Conservation (phyloP, 805 yeast genomes). For the Deakozyma indianensis region DNA sequence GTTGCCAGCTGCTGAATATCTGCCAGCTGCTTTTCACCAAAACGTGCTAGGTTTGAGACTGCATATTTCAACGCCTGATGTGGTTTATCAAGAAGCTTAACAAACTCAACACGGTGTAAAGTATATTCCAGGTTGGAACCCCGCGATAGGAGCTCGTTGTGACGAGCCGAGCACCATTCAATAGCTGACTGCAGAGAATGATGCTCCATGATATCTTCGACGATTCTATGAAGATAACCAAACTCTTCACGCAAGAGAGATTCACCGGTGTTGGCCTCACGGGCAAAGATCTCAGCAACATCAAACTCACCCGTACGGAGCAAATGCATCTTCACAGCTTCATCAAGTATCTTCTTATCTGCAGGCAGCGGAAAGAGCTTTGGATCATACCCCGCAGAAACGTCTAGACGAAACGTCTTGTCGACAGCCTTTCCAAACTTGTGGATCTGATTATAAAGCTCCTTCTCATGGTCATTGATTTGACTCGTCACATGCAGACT, state of each 20-base stretch:
- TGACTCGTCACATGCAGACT: slow-evolving; percentile 8
- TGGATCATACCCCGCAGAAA: slow-evolving; percentile 16
- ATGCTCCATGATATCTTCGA: slow-evolving; percentile 20
- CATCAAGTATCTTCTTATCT: slow-evolving; percentile 19
- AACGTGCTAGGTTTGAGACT: slow-evolving; percentile 24
- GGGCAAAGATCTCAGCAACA: slow-evolving; percentile 19
- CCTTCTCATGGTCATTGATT: slow-evolving; percentile 14
- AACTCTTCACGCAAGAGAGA: slow-evolving; percentile 23
- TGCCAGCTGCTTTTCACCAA: slow-evolving; percentile 26
- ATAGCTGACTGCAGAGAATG: slow-evolving; percentile 32
- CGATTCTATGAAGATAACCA: slow-evolving; percentile 28
- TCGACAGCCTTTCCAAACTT: slow-evolving; percentile 17
- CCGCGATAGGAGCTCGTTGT: slow-evolving; percentile 16
- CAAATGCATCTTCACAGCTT: slow-evolving; percentile 32
- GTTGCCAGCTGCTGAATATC: slow-evolving; percentile 32
- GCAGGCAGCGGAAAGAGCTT: slow-evolving; percentile 3
- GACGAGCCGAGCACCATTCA: slow-evolving; percentile 28
- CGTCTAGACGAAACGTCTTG: slow-evolving; percentile 14
- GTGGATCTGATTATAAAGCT: slow-evolving; percentile 16
- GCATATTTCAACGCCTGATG: slow-evolving; percentile 27
- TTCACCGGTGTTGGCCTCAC: slow-evolving; percentile 13
- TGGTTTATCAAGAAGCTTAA: slow-evolving; percentile 15
- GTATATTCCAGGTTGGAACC: slow-evolving; percentile 33
- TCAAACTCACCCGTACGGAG: slow-evolving; percentile 32
- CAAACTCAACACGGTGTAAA: slow-evolving; percentile 30